These are phyloP conservation scores for Chrysoporthe deuterocubensis DNA, from an alignment of 2,329 filamentous ascomycete genomes.

Conservation along the genomic window DNA sequence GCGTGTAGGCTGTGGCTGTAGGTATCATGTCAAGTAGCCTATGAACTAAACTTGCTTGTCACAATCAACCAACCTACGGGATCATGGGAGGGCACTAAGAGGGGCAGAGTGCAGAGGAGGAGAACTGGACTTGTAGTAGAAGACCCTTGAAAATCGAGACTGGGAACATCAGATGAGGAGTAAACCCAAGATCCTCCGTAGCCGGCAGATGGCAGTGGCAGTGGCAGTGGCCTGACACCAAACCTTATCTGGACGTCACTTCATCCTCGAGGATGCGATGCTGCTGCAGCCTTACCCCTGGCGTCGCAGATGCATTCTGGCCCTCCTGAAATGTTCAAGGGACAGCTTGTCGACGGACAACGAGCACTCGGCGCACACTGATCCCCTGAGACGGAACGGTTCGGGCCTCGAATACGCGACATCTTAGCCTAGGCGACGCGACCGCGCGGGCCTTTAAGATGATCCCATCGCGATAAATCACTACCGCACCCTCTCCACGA, in stretches of 20 bases:
- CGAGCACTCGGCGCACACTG: background rate
- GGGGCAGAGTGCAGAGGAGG: background rate
- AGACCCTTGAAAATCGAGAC: background rate
- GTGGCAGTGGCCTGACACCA: constrained; percentile 12
- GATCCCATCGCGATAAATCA: constrained; percentile 23
- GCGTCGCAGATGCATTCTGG: constrained; percentile 5
- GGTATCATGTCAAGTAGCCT: background rate
- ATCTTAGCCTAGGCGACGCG: constrained; percentile 7
- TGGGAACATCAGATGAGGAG: background rate
- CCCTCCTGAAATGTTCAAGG: background rate
- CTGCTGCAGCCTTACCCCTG: constrained; percentile 8
- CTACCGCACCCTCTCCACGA: background rate
- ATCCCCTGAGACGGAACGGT: background rate
- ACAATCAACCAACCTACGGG: background rate
- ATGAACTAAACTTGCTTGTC: background rate
- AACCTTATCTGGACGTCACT: constrained; percentile 28
- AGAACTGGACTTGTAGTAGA: background rate
- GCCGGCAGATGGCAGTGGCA: background rate
- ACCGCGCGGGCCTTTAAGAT: constrained; percentile 21
- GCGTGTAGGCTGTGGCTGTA: background rate
- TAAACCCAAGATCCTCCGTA: constrained; percentile 1
- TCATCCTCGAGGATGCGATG: background rate
- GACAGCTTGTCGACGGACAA: background rate
- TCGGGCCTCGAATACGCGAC: background rate
- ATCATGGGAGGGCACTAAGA: background rate